A percentile compares a stretch with the other conserved stretches of the same genome.
Conservation (phyloP, 345 rosid genomes). For the Odontarrhena argentea region DNA sequence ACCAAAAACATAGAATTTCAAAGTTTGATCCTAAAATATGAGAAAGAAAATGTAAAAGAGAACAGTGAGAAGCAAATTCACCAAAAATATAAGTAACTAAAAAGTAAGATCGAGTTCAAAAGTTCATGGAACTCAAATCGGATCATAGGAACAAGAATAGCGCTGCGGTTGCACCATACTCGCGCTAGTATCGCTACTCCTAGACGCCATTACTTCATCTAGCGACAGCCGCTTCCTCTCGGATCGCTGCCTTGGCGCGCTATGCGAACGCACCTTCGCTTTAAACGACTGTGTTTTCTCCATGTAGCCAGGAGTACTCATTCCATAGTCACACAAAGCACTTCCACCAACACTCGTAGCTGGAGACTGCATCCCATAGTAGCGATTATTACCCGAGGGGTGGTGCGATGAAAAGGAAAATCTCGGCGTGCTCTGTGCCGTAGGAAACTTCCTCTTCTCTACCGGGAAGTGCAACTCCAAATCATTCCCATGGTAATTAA, state of each 20-base stretch:
- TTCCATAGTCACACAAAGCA: conserved; percentile 43
- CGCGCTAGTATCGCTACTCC: conserved; percentile 55
- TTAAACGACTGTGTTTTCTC: conserved; percentile 73
- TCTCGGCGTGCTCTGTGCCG: conserved; percentile 70
- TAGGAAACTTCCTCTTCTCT: conserved; percentile 56
- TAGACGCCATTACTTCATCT: conserved; percentile 56
- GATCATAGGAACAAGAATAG: conserved; percentile 42
- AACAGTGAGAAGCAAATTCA: background rate
- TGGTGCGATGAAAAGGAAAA: conserved; percentile 31
- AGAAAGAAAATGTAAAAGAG: background rate
- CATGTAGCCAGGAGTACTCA: conserved; percentile 69
- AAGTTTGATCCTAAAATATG: background rate
- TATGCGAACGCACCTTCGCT: conserved; percentile 71
- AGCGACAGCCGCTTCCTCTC: conserved; percentile 66
- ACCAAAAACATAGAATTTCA: too few species aligned
- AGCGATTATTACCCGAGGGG: conserved; percentile 4
- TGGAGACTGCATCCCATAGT: conserved; percentile 44
- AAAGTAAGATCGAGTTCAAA: background rate
- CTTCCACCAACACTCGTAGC: conserved; percentile 55
- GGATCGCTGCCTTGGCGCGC: conserved; percentile 73
- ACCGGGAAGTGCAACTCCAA: conserved; percentile 49
- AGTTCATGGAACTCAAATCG: conserved; percentile 29
- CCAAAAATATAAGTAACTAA: background rate
- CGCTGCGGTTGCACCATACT: conserved; percentile 47
- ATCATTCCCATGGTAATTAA: conserved; percentile 45